Conservation (phyloP, 352 stramenopile species). For the Peronospora farinosa region DNA sequence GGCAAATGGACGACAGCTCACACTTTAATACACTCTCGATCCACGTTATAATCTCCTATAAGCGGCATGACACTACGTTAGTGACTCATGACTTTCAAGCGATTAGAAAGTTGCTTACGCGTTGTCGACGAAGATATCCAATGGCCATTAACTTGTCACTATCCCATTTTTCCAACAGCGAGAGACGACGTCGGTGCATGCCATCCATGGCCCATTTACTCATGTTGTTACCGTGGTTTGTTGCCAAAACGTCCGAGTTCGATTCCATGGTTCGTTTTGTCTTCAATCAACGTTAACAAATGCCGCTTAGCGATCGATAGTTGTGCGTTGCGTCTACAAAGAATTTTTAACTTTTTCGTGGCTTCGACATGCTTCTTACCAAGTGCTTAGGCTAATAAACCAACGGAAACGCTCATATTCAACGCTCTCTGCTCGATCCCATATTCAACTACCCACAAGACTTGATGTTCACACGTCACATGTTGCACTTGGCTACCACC, state of each 20-base stretch:
- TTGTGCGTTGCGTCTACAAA: constrained; percentile 24
- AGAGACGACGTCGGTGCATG: constrained; percentile 62
- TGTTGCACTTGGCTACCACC: constrained; percentile 20
- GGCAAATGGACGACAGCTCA: constrained; percentile 44
- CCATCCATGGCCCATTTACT: constrained; percentile 51
- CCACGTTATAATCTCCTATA: constrained; percentile 63
- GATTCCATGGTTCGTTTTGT: constrained; percentile 33
- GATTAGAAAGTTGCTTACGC: constrained; percentile 26
- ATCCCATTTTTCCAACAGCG: constrained; percentile 69
- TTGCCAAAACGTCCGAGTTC: constrained; percentile 27
- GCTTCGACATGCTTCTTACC: background rate
- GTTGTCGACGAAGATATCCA: constrained; percentile 66
- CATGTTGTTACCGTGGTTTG: constrained; percentile 29
- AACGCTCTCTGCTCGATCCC: constrained; percentile 15
- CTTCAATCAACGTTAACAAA: constrained; percentile 4
- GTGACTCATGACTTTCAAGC: background rate
- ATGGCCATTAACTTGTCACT: constrained; percentile 65
- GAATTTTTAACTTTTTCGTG: constrained; percentile 9
- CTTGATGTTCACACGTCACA: constrained; percentile 36
- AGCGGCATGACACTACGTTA: background rate
- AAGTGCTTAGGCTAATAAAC: constrained; percentile 15
- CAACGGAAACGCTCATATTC: constrained; percentile 15
- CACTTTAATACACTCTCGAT: constrained; percentile 61
- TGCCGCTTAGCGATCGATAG: background rate
- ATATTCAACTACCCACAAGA: constrained; percentile 1